Evolutionary conservation across 2,329 filamentous ascomycete species (phyloP).

Genomic region (Xylariaceae sp.): DNA sequence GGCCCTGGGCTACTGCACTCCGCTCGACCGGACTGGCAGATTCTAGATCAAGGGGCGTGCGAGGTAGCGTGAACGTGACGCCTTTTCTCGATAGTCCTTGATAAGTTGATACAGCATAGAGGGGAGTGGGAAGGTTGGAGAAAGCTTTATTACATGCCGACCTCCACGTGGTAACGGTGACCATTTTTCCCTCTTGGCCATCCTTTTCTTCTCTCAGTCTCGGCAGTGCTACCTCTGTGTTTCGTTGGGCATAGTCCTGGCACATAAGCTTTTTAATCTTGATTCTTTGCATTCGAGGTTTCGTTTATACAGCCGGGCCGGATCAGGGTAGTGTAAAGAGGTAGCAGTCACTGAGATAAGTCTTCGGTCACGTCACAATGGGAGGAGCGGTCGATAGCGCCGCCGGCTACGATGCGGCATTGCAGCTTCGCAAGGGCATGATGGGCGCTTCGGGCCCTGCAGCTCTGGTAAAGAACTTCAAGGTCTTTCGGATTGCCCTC

Average conservation of each 20-base stretch:
- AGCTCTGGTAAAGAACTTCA: conserved; percentile 52
- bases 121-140: too few relatives aligned
- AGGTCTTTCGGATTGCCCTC: conserved; percentile 54
- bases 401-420: conserved; percentile 38
- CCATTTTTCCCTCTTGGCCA: not conserved
- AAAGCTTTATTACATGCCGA: not conserved
- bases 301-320: not conserved
- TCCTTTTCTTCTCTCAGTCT: not conserved
- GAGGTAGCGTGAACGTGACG: conserved; percentile 1
- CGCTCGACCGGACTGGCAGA: conserved; percentile 5
- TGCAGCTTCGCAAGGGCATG: conserved; percentile 37
- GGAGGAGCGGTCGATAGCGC: conserved; percentile 25
- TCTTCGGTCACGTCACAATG: conserved; percentile 7
- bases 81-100: not conserved
- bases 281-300: too few relatives aligned
- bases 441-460: conserved; percentile 39
- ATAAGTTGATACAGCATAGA: not conserved
- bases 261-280: not conserved
- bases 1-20: conserved; percentile 5
- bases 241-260: not conserved
- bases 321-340: not conserved
- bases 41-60: conserved; percentile 9
- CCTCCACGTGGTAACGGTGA: not conserved
- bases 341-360: not conserved
- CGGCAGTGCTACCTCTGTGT: not conserved